Evolutionary conservation across 352 stramenopile genomes (phyloP).

Genomic region (Hyaloperonospora brassicae): DNA sequence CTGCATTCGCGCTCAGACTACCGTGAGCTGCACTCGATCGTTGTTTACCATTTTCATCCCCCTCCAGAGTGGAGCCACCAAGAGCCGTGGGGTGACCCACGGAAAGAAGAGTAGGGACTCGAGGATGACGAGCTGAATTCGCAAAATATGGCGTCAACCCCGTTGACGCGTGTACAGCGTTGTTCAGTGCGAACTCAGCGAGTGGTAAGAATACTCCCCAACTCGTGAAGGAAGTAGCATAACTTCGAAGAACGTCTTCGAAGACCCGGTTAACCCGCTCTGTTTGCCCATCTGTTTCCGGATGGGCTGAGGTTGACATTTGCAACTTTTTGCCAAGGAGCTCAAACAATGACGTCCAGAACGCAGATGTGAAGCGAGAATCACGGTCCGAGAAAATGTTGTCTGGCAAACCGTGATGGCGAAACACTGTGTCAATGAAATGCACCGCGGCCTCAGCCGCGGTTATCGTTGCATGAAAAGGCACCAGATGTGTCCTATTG

Average conservation of each 20-base stretch:
- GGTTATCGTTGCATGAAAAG: background rate
- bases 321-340: background rate
- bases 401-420: background rate
- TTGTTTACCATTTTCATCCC: background rate
- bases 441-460: background rate
- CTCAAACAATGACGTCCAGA: constrained; percentile 2
- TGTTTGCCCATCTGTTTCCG: constrained; percentile 4
- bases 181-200: background rate
- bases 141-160: background rate
- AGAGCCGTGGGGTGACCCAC: background rate
- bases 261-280: background rate
- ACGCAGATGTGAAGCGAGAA: background rate
- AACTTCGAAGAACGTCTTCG: background rate
- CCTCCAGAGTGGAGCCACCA: background rate
- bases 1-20: background rate
- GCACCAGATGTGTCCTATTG: background rate
- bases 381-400: constrained; percentile 1
- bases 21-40: background rate
- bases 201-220: constrained; percentile 2
- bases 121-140: background rate
- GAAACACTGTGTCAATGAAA: constrained; percentile 1
- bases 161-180: background rate
- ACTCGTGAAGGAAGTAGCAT: background rate
- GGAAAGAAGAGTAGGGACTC: background rate
- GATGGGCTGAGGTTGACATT: constrained; percentile 2